These are phyloP conservation scores for Aureobasidium sp. DNA, from an alignment of 2,329 filamentous ascomycete species.

Conservation along the genomic window DNA sequence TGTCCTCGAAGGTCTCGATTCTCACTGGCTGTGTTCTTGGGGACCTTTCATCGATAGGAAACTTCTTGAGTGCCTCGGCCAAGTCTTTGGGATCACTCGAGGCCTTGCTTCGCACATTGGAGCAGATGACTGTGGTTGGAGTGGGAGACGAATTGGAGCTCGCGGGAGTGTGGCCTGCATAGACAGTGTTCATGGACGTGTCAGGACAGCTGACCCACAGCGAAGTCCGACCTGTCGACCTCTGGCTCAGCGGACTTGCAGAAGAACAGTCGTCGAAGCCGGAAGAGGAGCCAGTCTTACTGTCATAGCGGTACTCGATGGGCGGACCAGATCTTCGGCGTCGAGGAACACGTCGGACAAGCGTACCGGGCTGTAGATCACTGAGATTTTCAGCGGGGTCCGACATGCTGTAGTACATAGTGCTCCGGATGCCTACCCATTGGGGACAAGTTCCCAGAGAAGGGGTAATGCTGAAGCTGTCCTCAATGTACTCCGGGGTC, in stretches of 20 bases:
- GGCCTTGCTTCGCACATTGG: neutral
- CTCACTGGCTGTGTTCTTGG: conserved; percentile 19
- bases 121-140: neutral
- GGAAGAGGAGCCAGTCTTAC: neutral
- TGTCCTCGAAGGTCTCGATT: conserved; percentile 63
- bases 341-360: neutral
- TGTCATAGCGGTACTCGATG: neutral
- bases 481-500: conserved; percentile 14
- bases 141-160: neutral
- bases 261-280: neutral
- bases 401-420: conserved; percentile 2
- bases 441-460: neutral
- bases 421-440: conserved; percentile 11
- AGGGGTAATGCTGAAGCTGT: neutral
- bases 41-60: conserved; percentile 28
- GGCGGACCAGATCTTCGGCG: neutral
- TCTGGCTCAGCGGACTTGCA: conserved; percentile 25
- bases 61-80: conserved; percentile 25
- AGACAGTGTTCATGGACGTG: neutral
- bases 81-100: conserved; percentile 14
- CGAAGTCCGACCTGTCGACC: conserved; percentile 30
- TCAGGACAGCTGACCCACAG: conserved; percentile 21
- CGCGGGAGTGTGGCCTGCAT: neutral
- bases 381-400: conserved; percentile 7
- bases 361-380: neutral